Percentiles rank a stretch among this genome's conserved stretches.
Conservation (phyloP, 805 yeast species). For the Nematodospora valgi region DNA sequence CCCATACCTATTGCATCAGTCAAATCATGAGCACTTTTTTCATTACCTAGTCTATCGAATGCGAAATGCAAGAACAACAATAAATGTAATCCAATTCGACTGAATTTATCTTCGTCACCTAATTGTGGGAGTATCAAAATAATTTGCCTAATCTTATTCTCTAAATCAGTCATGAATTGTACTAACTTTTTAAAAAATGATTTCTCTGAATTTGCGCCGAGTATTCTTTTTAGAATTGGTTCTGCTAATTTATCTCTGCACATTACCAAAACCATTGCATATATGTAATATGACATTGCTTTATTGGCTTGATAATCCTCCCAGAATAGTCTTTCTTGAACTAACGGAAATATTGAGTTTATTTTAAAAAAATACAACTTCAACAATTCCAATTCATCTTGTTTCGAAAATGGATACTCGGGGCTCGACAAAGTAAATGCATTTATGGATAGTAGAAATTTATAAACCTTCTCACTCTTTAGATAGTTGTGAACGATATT, state of each 20-base stretch:
- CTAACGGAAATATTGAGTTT: conserved; percentile 31
- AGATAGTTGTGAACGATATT: conserved; percentile 1
- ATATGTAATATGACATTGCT: conserved; percentile 20
- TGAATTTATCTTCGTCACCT: conserved; percentile 29
- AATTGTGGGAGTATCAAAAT: conserved; percentile 23
- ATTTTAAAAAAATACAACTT: conserved; percentile 29
- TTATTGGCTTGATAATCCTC: conserved; percentile 17
- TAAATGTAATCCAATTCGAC: conserved; percentile 18
- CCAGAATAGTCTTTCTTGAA: conserved; percentile 28
- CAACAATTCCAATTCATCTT: conserved; percentile 19
- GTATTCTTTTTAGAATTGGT: conserved; percentile 21
- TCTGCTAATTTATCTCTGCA: conserved; percentile 25
- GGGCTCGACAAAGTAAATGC: conserved; percentile 29
- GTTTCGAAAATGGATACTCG: conserved; percentile 17
- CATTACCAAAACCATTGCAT: conserved; percentile 26
- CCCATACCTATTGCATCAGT: conserved; percentile 26
- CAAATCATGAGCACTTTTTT: conserved; percentile 28
- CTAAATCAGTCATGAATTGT: conserved; percentile 21
- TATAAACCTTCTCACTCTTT: conserved; percentile 11
- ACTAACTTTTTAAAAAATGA: conserved; percentile 1
- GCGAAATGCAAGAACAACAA: conserved; percentile 24
- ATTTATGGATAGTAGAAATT: conserved; percentile 20
- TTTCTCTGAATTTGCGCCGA: conserved; percentile 7
- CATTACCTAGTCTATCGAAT: conserved; percentile 25
- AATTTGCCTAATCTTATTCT: conserved; percentile 32